Evolutionary conservation across 495 filamentous ascomycete genomes (phyloP).

Genomic region (Hypoxylon lenormandii): DNA sequence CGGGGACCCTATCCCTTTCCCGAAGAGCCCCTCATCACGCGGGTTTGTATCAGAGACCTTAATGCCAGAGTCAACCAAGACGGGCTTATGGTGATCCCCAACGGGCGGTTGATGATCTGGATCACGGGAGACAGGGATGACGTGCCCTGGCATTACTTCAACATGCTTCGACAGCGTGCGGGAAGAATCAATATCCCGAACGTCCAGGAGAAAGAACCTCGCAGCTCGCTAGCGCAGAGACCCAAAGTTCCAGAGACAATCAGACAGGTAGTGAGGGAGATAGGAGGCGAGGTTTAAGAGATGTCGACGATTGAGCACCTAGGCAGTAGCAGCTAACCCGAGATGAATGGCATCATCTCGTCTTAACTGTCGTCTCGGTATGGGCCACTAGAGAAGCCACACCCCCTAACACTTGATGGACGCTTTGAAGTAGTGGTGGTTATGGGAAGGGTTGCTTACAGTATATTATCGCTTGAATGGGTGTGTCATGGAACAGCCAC

Average conservation of each 20-base stretch:
- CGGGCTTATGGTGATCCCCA: conserved; percentile 5
- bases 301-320: too few species aligned
- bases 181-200: neutral
- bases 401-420: too few species aligned
- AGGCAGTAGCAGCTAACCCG: too few species aligned
- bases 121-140: neutral
- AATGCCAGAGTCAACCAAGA: neutral
- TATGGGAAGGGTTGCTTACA: too few species aligned
- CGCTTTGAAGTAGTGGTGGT: too few species aligned
- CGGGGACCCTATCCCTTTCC: too few species aligned
- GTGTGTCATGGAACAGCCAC: too few species aligned
- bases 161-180: conserved; percentile 6
- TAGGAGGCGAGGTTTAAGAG: neutral
- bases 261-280: conserved; percentile 13
- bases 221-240: too few species aligned
- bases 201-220: neutral
- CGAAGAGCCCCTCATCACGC: neutral
- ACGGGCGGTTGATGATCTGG: conserved; percentile 25
- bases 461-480: too few species aligned
- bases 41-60: conserved; percentile 12
- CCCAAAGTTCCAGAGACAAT: conserved; percentile 4
- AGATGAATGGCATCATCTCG: too few species aligned
- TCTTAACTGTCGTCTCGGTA: too few species aligned
- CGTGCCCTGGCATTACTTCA: neutral
- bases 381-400: too few species aligned